Evolutionary conservation across 345 rosid species (phyloP).

Genomic region (Salix brachista): DNA sequence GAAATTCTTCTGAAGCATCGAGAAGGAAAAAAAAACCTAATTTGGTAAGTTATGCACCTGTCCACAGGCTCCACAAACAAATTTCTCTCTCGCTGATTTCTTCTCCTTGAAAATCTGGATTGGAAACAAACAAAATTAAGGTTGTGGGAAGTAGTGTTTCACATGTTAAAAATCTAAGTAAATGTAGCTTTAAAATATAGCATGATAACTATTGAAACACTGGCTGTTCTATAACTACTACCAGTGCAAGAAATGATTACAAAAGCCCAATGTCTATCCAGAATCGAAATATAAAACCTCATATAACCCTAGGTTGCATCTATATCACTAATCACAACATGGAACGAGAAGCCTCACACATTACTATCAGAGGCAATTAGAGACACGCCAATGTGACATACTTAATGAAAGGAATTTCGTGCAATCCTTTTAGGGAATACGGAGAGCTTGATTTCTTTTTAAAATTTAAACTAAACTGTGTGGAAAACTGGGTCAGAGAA

Average conservation of each 20-base stretch:
- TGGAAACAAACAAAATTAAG: not conserved
- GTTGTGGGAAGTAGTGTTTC: not conserved
- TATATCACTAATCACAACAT: not conserved
- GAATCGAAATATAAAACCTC: not conserved
- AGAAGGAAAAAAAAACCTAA: not conserved
- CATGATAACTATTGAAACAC: not conserved
- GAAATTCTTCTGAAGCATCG: constrained; percentile 2
- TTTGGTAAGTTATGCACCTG: constrained; percentile 49
- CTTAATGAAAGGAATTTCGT: not conserved
- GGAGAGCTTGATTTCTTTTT: not conserved
- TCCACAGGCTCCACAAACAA: constrained; percentile 95
- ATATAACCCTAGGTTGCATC: not conserved
- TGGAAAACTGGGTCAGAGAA: not conserved
- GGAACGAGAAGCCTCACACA: not conserved
- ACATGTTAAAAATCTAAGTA: not conserved
- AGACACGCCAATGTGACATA: not conserved
- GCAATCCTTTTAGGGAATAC: not conserved
- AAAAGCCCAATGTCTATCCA: not conserved
- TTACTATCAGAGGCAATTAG: not conserved
- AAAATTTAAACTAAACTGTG: not conserved
- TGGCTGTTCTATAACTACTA: not conserved
- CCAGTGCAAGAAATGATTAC: not conserved
- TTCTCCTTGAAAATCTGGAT: constrained; percentile 76
- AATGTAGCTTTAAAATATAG: not conserved
- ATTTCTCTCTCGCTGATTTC: constrained; percentile 91